These are phyloP conservation scores for Saprolegnia parasitica DNA, from an alignment of 352 stramenopile genomes.

Conservation along the genomic window DNA sequence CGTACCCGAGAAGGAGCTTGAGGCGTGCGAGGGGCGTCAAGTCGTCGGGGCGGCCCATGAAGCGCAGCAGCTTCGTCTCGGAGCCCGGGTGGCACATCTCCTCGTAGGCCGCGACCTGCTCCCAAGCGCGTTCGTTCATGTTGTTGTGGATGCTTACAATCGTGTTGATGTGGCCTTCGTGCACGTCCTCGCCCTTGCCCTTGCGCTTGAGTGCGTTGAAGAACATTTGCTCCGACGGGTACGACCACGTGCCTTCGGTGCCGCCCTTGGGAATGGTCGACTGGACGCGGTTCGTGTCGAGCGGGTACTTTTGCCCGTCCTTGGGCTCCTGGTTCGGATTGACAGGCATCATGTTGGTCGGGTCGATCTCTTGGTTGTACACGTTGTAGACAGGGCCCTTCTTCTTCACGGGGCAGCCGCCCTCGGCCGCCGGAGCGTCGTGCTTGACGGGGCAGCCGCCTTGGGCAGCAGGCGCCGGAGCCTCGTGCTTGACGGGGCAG, in stretches of 20 bases:
- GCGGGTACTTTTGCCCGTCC: conserved; percentile 79
- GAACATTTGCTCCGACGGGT: conserved; percentile 99
- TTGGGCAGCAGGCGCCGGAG: conserved; percentile 1
- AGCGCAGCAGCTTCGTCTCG: conserved; percentile 93
- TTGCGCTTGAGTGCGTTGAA: conserved; percentile 98
- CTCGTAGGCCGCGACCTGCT: conserved; percentile 97
- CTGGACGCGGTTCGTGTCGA: conserved; percentile 91
- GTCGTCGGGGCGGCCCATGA: conserved; percentile 94
- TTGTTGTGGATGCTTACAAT: conserved; percentile 99
- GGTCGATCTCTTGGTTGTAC: conserved; percentile 95
- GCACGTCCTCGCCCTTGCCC: conserved; percentile 95
- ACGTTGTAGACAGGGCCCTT: conserved; percentile 92
- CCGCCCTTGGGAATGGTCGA: conserved; percentile 96
- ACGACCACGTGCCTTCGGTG: conserved; percentile 95
- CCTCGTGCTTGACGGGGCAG: conserved; percentile 29
- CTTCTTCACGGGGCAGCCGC: conserved; percentile 61
- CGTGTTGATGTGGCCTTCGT: conserved; percentile 89
- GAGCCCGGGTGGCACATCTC: conserved; percentile 73
- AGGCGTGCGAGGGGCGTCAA: conserved; percentile 92
- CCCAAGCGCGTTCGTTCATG: conserved; percentile 99
- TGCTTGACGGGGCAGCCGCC: conserved; percentile 55
- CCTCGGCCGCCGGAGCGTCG: conserved; percentile 33
- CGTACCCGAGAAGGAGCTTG: conserved; percentile 79
- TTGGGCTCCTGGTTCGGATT: conserved; percentile 94
- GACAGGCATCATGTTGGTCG: conserved; percentile 98